Base-by-base conservation (phyloP, 2,329 filamentous ascomycete species). In the Talaromyces piceae region DNA sequence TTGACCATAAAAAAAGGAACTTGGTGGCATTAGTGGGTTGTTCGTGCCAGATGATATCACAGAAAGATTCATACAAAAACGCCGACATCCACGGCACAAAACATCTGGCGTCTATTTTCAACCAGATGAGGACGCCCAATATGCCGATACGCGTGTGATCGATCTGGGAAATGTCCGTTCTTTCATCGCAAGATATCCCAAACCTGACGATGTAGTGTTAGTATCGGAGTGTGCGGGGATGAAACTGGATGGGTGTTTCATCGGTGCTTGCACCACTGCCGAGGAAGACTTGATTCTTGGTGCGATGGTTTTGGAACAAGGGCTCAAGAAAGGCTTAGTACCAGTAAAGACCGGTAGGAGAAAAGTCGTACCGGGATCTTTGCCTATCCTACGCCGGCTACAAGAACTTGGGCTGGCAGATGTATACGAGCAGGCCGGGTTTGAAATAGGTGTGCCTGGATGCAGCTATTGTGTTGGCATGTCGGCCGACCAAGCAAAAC, bases 401-500 rank as follows among this genome's bases (percentile, higher is more conserved):
- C 61, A 63, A 18, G 57, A 61, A 11, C 55, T 66, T 0, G 67
- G 69, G 0, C 60, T 75, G 1, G 52, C 62, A 1, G 63, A 68
- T 3, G 55, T 72, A 1, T 75, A 74, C 49, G 60, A 70, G 39
- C 55, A 63, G 3, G 71, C 71, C 7, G 71, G 71, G 0, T 75
- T 75, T 54, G 64, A 67, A 39, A 59, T 71, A n/a, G 67, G 70
- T 1, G 59, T 66, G 0, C 72, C 73, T 0, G 71, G 73, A 1
- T 75, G 73, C 57, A 72, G 67, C 30, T 74, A 72, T 54, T 75
- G 73, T 39, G 72, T 75, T 4, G 71, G 72, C 1, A 69, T 74
- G 61, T 62, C 59, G 8, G 70, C 67, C 1, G 73, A 75, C 54
- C 61, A 65, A 47, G 73, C 73, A 3, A 63, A 49, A 1, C 57